Base-by-base conservation (phyloP, 306 rosid species). In the Cicer yamashitae region DNA sequence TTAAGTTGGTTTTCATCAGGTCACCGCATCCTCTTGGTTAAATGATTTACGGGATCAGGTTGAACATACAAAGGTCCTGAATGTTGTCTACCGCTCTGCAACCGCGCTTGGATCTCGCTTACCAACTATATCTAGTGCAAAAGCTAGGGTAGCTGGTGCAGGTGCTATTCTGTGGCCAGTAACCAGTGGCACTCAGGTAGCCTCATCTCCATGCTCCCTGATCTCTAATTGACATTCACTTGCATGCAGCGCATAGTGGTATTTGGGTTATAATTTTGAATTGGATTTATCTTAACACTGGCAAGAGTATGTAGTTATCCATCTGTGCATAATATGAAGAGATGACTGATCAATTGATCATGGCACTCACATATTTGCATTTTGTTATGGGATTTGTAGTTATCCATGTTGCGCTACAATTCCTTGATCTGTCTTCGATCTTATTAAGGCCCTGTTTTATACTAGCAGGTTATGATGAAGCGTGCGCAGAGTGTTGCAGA, bases 401-500 rank as follows among this genome's bases (percentile, higher is more conserved):
- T 34, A 13, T 54, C 34, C 37, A 34, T 34, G 10, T 34, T 4
- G 61, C 0, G 10, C 13, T 37, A 20, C 10, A 60, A 60, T 13
- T 45, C 30, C 41, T 17, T 18, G 15, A 34, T 18, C 60, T 38
- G 17, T 18, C 60, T 20, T 62, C 56, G 12, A 66, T 60, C 81
- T 71, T 63, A 45, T 34, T 47, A n/a, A 52, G 67, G 43, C 79
- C 69, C 46, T 75, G 74, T 67, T 78, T 67, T 84, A 18, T 56
- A 25, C 25, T 71, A 76, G 40, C 83, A 91, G 98, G 96, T 88
- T 74, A 96, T 88, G 73, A 92, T 94, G 89, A 89, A 87, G 86
- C 89, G 98, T 52, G 98, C 98, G 11, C 92, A 93, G 71, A 93
- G 91, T 83, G 98, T 91, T 79, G 98, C 97, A 76, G 83, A 90